phyloP scores from a whole-genome alignment of 495 filamentous ascomycete genomes.

The Zalerion maritima region DNA sequence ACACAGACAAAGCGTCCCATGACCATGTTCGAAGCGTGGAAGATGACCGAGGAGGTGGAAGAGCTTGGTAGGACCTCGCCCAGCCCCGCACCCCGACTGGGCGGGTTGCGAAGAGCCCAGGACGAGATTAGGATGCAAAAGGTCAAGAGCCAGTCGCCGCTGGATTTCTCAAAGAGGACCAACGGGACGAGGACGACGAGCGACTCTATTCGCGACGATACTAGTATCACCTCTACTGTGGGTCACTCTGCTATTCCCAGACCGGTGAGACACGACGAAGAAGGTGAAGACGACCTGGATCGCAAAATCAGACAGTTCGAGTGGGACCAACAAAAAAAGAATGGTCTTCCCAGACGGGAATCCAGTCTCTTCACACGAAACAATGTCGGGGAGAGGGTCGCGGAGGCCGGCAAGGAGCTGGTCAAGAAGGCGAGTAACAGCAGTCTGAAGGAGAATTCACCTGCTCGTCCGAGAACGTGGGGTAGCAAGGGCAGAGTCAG shows the following conservation, averaged over 20 bases:
- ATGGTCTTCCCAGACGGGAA: conserved; percentile 5
- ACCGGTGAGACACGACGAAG: conserved; percentile 9
- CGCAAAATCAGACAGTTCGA: conserved; percentile 15
- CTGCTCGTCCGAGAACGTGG: conserved; percentile 5
- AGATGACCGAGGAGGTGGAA: conserved; percentile 26
- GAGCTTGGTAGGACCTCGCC: conserved; percentile 20
- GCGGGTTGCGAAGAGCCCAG: conserved; percentile 16
- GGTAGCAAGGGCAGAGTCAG: not conserved
- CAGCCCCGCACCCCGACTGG: conserved; percentile 30
- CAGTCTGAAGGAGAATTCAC: conserved; percentile 12
- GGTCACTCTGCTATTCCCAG: too few relatives aligned
- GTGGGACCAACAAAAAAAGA: conserved; percentile 8
- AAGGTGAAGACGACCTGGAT: conserved; percentile 16
- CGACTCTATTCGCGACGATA: conserved; percentile 4
- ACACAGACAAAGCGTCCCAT: too few relatives aligned
- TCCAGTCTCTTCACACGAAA: conserved; percentile 16
- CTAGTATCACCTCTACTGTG: conserved; percentile 5
- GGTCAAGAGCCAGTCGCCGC: conserved; percentile 3
- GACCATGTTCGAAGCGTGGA: conserved; percentile 25
- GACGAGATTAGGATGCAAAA: conserved; percentile 11
- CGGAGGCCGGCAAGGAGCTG: conserved; percentile 19
- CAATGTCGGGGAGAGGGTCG: conserved; percentile 15
- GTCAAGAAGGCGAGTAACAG: conserved; percentile 21
- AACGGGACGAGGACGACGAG: conserved; percentile 2
- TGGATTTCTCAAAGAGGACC: not conserved